Base-by-base conservation (phyloP, 1,139 yeast genomes). In the Protomyces inouyei region DNA sequence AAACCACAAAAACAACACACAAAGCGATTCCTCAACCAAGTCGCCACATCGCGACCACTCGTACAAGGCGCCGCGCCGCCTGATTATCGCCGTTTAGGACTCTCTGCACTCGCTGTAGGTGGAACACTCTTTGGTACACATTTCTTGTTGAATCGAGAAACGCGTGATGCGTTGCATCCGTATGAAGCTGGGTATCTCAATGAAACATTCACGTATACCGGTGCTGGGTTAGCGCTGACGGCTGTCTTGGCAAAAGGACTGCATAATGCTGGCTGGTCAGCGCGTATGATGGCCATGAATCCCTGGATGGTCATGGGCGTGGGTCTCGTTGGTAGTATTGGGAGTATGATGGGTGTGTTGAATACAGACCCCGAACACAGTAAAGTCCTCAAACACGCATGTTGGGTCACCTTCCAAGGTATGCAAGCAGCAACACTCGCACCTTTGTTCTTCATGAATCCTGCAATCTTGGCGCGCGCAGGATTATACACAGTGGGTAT, bases 201-300 rank as follows among this genome's bases (percentile, higher is more conserved):
- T 32, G 60, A 55, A 21, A 61, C 65, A 16, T 61, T 61, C 45
- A 55, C 48, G 53, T 61, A 61, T 16, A 54, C 57, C 4, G 65
- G 65, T 14, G 65, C 65, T 10, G 65, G 65, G 5, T 55, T 61
- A 8, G 61, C 61, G n/a, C 43, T 61, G n/a, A 61, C 65, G 14
- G 65, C 61, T 6, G 61, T 59, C 12, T 54, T 52, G 18, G 65
- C 65, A 9, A 54, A 55, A 28, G 64, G 64, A 9, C 38, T 60
- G 25, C 61, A 61, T 55, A 53, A 52, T 35, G 46, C 65, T n/a
- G 65, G 65, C 12, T 61, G 60, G 61, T 55, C 65, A n/a, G 45
- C 38, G 9, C 55, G 65, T 16, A 23, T 61, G 37, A 61, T 61
- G 65, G 53, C 45, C 37, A 61, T 61, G 65, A 61, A 61, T 16